phyloP scores from a whole-genome alignment of 306 rosid species.

The Myrica gale region DNA sequence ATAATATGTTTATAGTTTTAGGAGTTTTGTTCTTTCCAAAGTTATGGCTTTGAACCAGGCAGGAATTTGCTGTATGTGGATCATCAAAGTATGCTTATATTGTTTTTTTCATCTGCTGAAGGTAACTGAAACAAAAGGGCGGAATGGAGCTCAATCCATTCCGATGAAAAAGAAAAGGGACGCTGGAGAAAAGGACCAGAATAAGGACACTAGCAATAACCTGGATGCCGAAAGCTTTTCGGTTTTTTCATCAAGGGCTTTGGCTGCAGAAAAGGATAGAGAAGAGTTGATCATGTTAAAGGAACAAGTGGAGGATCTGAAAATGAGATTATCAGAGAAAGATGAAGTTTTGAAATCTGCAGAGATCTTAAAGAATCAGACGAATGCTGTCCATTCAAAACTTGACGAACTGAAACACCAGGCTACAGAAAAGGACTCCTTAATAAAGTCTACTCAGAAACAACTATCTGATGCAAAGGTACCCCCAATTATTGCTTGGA shows the following conservation, averaged over 20 bases:
- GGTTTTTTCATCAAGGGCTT: slow-evolving; percentile 55
- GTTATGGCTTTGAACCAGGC: background rate
- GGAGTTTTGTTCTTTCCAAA: background rate
- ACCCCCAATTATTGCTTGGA: background rate
- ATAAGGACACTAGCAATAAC: slow-evolving; percentile 40
- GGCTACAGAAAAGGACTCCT: slow-evolving; percentile 64
- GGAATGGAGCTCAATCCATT: slow-evolving; percentile 63
- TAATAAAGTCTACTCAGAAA: slow-evolving; percentile 57
- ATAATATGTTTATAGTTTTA: background rate
- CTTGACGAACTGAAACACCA: slow-evolving; percentile 63
- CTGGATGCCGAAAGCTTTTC: slow-evolving; percentile 55
- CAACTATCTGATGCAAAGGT: slow-evolving; percentile 91
- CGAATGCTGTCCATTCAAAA: slow-evolving; percentile 47
- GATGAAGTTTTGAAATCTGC: slow-evolving; percentile 73
- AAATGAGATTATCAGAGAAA: slow-evolving; percentile 61
- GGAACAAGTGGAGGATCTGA: slow-evolving; percentile 78
- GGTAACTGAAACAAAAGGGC: slow-evolving; percentile 53
- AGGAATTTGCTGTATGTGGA: background rate
- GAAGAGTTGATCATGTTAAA: slow-evolving; percentile 63
- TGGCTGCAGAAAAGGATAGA: slow-evolving; percentile 56
- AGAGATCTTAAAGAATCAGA: slow-evolving; percentile 60
- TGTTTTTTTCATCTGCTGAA: slow-evolving; percentile 30
- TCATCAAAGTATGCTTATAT: slow-evolving; percentile 2
- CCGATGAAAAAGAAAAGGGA: slow-evolving; percentile 62
- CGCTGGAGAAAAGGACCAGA: slow-evolving; percentile 55